Percentiles rank a stretch among this genome's conserved stretches.
Evolutionary conservation across 345 rosid species (phyloP).

Genomic region (Syzygium aqueum): DNA sequence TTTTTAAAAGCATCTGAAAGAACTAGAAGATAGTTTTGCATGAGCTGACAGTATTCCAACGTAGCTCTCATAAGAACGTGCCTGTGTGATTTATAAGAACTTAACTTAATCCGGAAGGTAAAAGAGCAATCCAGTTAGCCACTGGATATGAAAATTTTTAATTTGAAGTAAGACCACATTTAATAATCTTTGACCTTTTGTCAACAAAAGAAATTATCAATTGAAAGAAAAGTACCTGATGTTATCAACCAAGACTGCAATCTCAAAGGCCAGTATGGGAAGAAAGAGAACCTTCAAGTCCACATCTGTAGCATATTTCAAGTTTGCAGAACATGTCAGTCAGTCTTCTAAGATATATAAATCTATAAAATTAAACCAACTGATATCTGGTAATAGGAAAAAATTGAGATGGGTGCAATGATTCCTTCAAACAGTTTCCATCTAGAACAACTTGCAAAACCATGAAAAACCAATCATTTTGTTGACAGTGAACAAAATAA

Average conservation of each 20-base stretch:
- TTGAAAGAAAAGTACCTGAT: slow-evolving; percentile 49
- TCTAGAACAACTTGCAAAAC: neutral
- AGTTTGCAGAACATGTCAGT: neutral
- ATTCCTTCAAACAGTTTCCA: neutral
- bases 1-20: neutral
- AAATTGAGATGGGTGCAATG: neutral
- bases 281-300: slow-evolving; percentile 74
- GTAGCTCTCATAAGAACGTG: neutral
- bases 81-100: neutral
- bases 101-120: neutral
- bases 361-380: neutral
- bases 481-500: neutral
- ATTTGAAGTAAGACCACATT: neutral
- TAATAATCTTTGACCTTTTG: neutral
- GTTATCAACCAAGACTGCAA: slow-evolving; percentile 70
- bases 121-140: neutral
- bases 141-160: neutral
- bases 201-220: neutral
- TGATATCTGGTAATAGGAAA: neutral
- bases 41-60: neutral
- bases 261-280: slow-evolving; percentile 66
- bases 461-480: neutral
- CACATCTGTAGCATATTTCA: slow-evolving; percentile 47
- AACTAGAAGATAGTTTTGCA: neutral
- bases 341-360: neutral